A percentile compares a stretch with the other conserved stretches of the same genome.
These are phyloP conservation scores for Penicillium paneum DNA, from an alignment of 2,329 filamentous ascomycete species.

Conservation along the genomic window DNA sequence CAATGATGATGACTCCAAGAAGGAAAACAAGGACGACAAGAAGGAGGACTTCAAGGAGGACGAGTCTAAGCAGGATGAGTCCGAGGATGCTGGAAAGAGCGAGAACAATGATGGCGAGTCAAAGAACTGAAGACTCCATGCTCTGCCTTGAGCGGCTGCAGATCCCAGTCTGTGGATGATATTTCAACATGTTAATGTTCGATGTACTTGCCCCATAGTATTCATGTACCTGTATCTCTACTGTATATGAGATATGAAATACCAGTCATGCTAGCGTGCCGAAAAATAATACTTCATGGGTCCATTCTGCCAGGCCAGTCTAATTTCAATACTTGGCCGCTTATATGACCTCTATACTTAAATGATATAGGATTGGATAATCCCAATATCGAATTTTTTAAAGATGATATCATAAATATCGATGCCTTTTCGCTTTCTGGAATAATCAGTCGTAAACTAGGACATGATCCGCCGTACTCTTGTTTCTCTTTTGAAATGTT, in stretches of 20 bases:
- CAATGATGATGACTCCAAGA: constrained; percentile 23
- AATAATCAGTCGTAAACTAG: too few relatives aligned
- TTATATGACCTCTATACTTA: neutral
- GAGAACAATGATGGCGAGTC: neutral
- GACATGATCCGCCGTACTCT: neutral
- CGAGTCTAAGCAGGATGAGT: constrained; percentile 20
- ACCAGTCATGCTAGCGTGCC: neutral
- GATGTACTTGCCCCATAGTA: neutral
- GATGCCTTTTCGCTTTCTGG: too few relatives aligned
- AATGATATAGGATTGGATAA: too few relatives aligned
- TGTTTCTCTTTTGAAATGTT: neutral
- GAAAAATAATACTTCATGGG: neutral
- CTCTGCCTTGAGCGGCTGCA: neutral
- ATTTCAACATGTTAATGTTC: neutral
- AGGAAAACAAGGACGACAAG: constrained; percentile 6
- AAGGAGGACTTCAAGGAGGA: constrained; percentile 25
- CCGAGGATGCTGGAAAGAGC: constrained; percentile 19
- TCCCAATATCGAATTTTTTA: too few relatives aligned
- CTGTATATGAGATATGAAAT: neutral
- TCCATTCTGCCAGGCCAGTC: too few relatives aligned
- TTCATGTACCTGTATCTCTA: neutral
- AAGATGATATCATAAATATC: too few relatives aligned
- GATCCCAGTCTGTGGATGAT: neutral
- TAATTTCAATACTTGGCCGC: too few relatives aligned
- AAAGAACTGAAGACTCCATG: neutral